A percentile compares a stretch with the other conserved stretches of the same genome.
Evolutionary conservation across 805 yeast genomes (phyloP).

Genomic region (Pichia manshurica): DNA sequence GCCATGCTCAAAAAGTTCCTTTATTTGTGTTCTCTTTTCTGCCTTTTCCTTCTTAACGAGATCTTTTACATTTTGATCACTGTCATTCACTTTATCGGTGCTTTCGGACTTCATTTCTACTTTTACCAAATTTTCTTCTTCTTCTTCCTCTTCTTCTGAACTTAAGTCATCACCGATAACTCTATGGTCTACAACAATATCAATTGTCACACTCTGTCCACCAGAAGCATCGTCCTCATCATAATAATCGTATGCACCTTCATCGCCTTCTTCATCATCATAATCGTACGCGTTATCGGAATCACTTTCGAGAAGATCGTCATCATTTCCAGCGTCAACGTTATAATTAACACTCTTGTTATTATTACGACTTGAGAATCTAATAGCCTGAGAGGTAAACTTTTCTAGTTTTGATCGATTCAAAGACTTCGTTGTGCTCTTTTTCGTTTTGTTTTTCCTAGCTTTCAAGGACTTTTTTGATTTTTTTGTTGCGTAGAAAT

Average conservation of each 20-base stretch:
- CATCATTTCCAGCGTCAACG: constrained; percentile 61
- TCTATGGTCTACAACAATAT: constrained; percentile 50
- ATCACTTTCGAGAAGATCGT: constrained; percentile 45
- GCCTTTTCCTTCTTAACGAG: constrained; percentile 32
- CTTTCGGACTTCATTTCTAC: not conserved
- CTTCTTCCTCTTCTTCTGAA: constrained; percentile 15
- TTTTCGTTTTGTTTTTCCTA: not conserved
- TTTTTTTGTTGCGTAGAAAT: constrained; percentile 16
- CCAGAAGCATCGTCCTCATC: constrained; percentile 16
- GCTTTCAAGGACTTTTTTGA: not conserved
- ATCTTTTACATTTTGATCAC: constrained; percentile 16
- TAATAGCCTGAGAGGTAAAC: constrained; percentile 26
- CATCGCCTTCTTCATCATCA: constrained; percentile 18
- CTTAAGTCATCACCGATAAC: constrained; percentile 29
- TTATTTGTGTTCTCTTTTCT: constrained; percentile 18
- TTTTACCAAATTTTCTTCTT: not conserved
- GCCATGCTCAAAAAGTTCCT: constrained; percentile 24
- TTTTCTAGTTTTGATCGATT: not conserved
- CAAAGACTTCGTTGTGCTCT: not conserved
- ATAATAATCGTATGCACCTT: constrained; percentile 22
- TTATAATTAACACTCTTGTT: constrained; percentile 63
- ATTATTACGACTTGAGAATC: constrained; percentile 72
- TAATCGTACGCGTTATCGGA: constrained; percentile 27
- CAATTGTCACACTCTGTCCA: constrained; percentile 26
- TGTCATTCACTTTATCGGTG: not conserved